phyloP scores from a whole-genome alignment of 2,329 filamentous ascomycete genomes.

The Elsinoe perseae region DNA sequence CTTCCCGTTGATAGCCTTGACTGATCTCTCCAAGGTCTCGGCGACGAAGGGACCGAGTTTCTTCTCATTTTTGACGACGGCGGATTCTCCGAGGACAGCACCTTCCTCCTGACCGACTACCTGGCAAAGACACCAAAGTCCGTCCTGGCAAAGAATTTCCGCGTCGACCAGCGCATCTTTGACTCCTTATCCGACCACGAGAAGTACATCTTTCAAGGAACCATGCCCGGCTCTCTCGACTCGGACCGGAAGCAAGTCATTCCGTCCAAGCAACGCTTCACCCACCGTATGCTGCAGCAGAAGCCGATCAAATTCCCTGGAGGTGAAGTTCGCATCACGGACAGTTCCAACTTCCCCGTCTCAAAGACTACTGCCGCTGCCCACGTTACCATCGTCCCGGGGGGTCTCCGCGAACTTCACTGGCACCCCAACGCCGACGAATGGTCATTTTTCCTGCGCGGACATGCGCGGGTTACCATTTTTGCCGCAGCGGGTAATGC shows the following conservation, averaged over 20 bases:
- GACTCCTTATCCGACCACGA: slow-evolving; percentile 56
- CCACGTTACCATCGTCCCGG: slow-evolving; percentile 62
- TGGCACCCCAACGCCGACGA: slow-evolving; percentile 59
- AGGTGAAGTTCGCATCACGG: slow-evolving; percentile 64
- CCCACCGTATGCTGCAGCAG: slow-evolving; percentile 64
- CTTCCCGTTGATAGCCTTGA: slow-evolving; percentile 51
- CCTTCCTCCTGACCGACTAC: slow-evolving; percentile 68
- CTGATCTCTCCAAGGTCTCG: slow-evolving; percentile 45
- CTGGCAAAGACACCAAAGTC: slow-evolving; percentile 61
- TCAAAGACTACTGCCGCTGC: slow-evolving; percentile 67
- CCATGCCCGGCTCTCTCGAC: slow-evolving; percentile 54
- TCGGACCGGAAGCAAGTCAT: slow-evolving; percentile 59
- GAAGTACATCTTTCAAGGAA: slow-evolving; percentile 72
- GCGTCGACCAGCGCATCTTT: slow-evolving; percentile 63
- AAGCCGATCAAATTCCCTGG: slow-evolving; percentile 58
- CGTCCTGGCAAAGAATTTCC: slow-evolving; percentile 68
- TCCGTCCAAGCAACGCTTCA: slow-evolving; percentile 60
- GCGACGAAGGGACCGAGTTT: slow-evolving; percentile 52
- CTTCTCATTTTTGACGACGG: slow-evolving; percentile 56
- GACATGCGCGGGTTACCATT: slow-evolving; percentile 64
- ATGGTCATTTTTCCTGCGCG: slow-evolving; percentile 62
- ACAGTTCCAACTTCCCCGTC: slow-evolving; percentile 67
- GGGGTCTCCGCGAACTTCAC: slow-evolving; percentile 70
- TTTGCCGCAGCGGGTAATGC: slow-evolving; percentile 63
- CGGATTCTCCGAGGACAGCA: slow-evolving; percentile 56